These are phyloP conservation scores for Arthrobotrys megalospora DNA, from an alignment of 2,329 filamentous ascomycete genomes.

Conservation along the genomic window DNA sequence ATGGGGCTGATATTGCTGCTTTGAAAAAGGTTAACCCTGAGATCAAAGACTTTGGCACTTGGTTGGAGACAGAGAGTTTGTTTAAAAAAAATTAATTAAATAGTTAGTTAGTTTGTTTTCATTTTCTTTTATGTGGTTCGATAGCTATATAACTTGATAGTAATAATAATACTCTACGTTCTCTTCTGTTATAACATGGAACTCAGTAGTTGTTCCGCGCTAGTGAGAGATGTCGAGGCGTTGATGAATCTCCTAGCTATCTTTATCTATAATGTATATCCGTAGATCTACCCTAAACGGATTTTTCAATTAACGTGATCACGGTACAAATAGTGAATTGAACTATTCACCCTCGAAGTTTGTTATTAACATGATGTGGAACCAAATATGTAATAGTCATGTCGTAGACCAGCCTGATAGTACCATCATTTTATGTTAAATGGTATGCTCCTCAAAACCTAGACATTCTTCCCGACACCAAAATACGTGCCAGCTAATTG, in stretches of 20 bases:
- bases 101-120: too few relatives aligned
- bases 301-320: too few relatives aligned
- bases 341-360: too few relatives aligned
- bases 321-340: too few relatives aligned
- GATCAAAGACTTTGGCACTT: slow-evolving; percentile 69
- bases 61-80: slow-evolving; percentile 69
- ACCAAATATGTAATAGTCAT: too few relatives aligned
- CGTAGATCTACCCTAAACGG: too few relatives aligned
- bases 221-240: too few relatives aligned
- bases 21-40: slow-evolving; percentile 68
- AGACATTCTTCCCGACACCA: slow-evolving; percentile 12
- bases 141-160: background rate
- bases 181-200: background rate
- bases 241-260: too few relatives aligned
- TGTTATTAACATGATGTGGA: too few relatives aligned
- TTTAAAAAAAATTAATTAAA: slow-evolving; percentile 8
- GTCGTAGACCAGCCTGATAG: too few relatives aligned
- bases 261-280: too few relatives aligned
- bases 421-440: background rate
- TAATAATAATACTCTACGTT: slow-evolving; percentile 6
- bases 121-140: background rate
- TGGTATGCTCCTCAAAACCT: background rate
- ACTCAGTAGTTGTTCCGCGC: background rate
- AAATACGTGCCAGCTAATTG: slow-evolving; percentile 4
- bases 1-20: slow-evolving; percentile 66